Percentiles rank a stretch among this genome's conserved stretches.
phyloP scores from a whole-genome alignment of 495 filamentous ascomycete species.

The Talaromyces borbonicus region DNA sequence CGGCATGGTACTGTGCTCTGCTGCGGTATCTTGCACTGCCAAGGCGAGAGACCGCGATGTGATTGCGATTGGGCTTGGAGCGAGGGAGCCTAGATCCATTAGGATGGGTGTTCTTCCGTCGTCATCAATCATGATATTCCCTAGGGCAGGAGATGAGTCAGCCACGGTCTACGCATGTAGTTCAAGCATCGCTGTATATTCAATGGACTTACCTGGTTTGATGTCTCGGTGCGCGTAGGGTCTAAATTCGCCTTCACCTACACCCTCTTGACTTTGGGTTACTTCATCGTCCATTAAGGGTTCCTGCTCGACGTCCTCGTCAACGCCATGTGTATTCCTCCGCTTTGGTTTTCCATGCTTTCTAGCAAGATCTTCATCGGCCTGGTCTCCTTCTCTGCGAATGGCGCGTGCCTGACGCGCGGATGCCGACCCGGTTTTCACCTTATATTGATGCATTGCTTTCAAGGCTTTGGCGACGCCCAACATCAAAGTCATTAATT shows the following conservation, averaged over 20 bases:
- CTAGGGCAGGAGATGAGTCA: conserved; percentile 28
- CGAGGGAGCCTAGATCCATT: conserved; percentile 96
- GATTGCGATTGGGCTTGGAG: conserved; percentile 82
- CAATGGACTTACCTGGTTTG: conserved; percentile 63
- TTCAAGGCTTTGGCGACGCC: conserved; percentile 82
- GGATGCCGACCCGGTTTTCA: conserved; percentile 44
- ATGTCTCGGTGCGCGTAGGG: conserved; percentile 96
- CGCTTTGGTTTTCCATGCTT: conserved; percentile 44
- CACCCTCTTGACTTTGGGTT: conserved; percentile 57
- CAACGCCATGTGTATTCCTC: conserved; percentile 28
- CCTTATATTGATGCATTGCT: conserved; percentile 82
- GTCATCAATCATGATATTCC: conserved; percentile 95
- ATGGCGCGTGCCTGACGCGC: conserved; percentile 52
- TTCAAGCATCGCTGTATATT: neutral
- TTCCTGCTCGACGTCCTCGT: conserved; percentile 66
- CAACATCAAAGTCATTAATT: conserved; percentile 80
- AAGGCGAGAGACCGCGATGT: conserved; percentile 86
- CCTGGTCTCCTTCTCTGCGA: conserved; percentile 47
- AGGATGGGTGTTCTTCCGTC: conserved; percentile 79
- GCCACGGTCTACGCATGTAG: too few species aligned
- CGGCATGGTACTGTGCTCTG: conserved; percentile 96
- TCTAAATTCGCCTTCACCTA: conserved; percentile 57
- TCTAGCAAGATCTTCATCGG: conserved; percentile 48
- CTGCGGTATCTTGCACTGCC: conserved; percentile 84
- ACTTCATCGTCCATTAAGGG: conserved; percentile 81